A percentile compares a stretch with the other conserved stretches of the same genome.
Evolutionary conservation across 73 alveolate species (phyloP).

Genomic region (Paramecium sexaurelia): DNA sequence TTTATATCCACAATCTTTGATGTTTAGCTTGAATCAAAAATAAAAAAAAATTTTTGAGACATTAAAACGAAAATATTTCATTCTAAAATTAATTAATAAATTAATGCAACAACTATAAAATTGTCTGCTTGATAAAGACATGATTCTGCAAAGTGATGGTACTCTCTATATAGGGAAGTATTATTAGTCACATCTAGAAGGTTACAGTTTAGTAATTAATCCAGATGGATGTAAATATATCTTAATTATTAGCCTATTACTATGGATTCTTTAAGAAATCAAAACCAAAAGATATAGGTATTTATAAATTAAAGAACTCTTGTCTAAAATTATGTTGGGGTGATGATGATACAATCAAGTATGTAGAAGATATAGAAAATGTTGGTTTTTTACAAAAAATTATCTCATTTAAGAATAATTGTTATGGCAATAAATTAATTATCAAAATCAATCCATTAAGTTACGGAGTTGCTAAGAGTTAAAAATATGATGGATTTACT

Average conservation of each 20-base stretch:
- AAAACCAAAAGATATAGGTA: neutral
- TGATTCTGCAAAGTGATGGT: slow-evolving; percentile 22
- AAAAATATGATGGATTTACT: slow-evolving; percentile 16
- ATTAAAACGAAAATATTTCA: neutral
- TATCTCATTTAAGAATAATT: neutral
- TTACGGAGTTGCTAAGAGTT: neutral
- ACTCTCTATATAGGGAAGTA: neutral
- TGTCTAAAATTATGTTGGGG: slow-evolving; percentile 3
- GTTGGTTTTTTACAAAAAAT: neutral
- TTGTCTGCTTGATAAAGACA: slow-evolving; percentile 45
- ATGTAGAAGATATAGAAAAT: neutral
- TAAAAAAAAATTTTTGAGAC: neutral
- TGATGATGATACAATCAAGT: neutral
- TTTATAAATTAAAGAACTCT: neutral
- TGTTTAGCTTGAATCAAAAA: neutral
- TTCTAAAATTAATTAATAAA: neutral
- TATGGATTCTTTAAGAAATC: slow-evolving; percentile 42
- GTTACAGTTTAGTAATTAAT: neutral
- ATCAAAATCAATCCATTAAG: neutral
- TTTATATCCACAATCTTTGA: neutral
- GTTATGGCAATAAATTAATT: slow-evolving; percentile 12
- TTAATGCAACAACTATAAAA: slow-evolving; percentile 35
- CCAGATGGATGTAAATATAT: slow-evolving; percentile 24
- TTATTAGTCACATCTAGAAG: neutral
- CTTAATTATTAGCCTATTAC: neutral